Base-by-base conservation (phyloP, 495 filamentous ascomycete species). In the Aspergillus diversus region DNA sequence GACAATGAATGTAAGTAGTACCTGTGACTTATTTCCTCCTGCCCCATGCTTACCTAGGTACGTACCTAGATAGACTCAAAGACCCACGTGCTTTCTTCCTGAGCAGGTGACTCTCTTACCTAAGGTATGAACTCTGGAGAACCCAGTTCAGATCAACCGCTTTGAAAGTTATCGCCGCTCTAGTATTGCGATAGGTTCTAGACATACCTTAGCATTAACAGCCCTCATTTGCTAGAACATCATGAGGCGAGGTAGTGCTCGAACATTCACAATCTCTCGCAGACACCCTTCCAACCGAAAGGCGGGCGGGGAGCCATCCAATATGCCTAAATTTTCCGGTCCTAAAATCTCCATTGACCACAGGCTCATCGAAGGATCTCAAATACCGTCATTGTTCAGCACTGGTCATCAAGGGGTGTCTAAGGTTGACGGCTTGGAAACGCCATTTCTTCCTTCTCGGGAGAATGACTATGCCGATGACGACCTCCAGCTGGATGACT, bases 401-500 rank as follows among this genome's bases (percentile, higher is more conserved):
- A 64, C 58, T 32, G 48, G 51, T 32, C 46, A 27, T 55, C 43
- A 47, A 52, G 21, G 57, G 31, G 54, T 31, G 7, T 11, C 37
- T 33, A 7, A 15, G 47, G 31, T 57, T 16, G 48, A 61, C 13
- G 33, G 16, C 0, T 12, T 56, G 27, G 47, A 49, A 5, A 35
- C 55, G 1, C 33, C 39, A 31, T 47, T 54, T 6, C 55, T 60
- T 48, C 16, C 61, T 43, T 54, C 17, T 51, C 53, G 8, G 13
- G 33, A 12, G 21, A 67, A 72, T 50, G 71, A 71, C 5, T 69
- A 71, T 32, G 31, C 68, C 59, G 69, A 72, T 50, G 71, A 71
- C 5, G 70, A 71, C 21, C 32, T 68, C 59, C 57, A 77, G 35
- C 69, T 81, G 21, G 83, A 86, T 77, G 77, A 74, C 4, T 85